These are phyloP conservation scores for Apiotrichum sp. DNA, from an alignment of 1,284 basidiomycete genomes.

Conservation along the genomic window DNA sequence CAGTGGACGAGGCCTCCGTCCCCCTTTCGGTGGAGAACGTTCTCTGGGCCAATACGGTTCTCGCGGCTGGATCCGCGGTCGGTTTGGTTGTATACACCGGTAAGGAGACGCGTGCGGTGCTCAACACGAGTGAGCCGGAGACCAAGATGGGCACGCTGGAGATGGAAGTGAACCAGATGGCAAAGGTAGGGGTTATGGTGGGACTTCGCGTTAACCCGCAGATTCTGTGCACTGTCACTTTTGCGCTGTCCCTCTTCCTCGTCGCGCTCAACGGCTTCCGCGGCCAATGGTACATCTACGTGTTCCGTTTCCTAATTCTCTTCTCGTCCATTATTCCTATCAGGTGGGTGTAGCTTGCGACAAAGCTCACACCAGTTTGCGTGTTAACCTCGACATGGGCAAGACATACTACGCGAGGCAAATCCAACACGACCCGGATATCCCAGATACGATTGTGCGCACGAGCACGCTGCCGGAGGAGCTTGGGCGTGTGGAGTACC, in stretches of 20 bases:
- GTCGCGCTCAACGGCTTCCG: slow-evolving; percentile 96
- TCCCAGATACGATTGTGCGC: slow-evolving; percentile 89
- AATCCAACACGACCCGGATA: slow-evolving; percentile 88
- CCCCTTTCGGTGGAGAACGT: slow-evolving; percentile 89
- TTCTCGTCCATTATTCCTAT: slow-evolving; percentile 99
- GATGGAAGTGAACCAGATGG: slow-evolving; percentile 88
- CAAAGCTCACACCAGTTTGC: slow-evolving; percentile 58
- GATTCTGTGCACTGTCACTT: slow-evolving; percentile 92
- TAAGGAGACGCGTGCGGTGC: slow-evolving; percentile 87
- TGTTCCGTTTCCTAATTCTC: slow-evolving; percentile 92
- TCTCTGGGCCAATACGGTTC: slow-evolving; percentile 95
- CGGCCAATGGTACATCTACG: slow-evolving; percentile 92
- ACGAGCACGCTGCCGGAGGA: slow-evolving; percentile 97
- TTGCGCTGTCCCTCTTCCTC: slow-evolving; percentile 80
- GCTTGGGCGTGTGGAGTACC: slow-evolving; percentile 89
- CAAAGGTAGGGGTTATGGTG: slow-evolving; percentile 86
- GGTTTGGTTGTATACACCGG: slow-evolving; percentile 94
- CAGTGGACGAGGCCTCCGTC: slow-evolving; percentile 58
- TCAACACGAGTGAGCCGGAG: slow-evolving; percentile 96
- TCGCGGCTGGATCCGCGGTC: slow-evolving; percentile 88
- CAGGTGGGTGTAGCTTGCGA: slow-evolving; percentile 57
- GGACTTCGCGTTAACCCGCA: slow-evolving; percentile 40
- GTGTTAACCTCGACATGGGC: slow-evolving; percentile 99
- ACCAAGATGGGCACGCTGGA: slow-evolving; percentile 93
- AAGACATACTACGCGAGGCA: slow-evolving; percentile 96